Base-by-base conservation (phyloP, 805 yeast genomes). In the Kodamaea hsintzibuensis region DNA sequence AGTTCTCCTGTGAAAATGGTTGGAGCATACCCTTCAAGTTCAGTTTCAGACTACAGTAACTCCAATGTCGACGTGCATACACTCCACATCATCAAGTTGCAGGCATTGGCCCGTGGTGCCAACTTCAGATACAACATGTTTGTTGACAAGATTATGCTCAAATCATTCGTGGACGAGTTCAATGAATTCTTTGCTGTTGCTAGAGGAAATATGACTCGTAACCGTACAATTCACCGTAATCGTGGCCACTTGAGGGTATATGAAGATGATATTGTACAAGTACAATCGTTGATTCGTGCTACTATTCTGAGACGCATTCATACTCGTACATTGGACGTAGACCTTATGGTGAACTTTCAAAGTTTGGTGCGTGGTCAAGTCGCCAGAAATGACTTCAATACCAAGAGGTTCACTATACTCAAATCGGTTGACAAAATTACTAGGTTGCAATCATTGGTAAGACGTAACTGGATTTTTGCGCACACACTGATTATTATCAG, bases 61-160 rank as follows among this genome's bases (percentile, higher is more conserved):
- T 14, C 44, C 5, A 40, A 40, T 19, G 55, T 54, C 13, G 55
- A 53, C 14, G 33, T 55, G 39, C 53, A 51, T 7, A 19, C 39
- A 14, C 58, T 40, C 14, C 51, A 69, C 50, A 79, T 86, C 39
- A 69, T 78, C 39, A 73, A 70, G 52, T 71, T 91, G 14, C 97
- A 91, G 66, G 82, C 95, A 0, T 69, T 84, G 19, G 79, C 89
- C 14, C 75, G 90, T 59, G 96, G 95, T 16, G 84, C 89, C 0
- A 74, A 83, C 42, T 72, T 82, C 52, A 78, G 97, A 50, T 88
- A 85, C 64, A 71, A 72, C 17, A 73, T 85, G 72, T 84, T 83
- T 65, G 86, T 88, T 37, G 81, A 82, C 59, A 78, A 77, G 54
- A 85, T 85, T 55, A 78, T 88, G 74, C 64, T 88, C 27, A 81